Evolutionary conservation across 169 alveolate genomes (phyloP), one percentile per base, ranked within the genome.

Genomic region (Babesia ovata): DNA sequence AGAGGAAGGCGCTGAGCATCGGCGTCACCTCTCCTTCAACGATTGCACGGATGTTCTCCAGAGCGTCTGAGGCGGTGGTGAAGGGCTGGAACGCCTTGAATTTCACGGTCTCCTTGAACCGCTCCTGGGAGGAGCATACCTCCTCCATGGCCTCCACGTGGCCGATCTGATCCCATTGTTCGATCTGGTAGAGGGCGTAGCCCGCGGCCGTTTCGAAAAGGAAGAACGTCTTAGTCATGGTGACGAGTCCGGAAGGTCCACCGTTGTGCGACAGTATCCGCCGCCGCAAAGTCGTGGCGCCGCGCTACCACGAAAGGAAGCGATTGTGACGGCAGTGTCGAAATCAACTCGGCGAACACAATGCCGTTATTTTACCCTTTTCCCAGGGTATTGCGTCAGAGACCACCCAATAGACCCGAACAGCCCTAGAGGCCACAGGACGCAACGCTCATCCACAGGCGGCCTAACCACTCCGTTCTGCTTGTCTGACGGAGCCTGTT

Each of bases 161-260:
- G 42, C 95, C 97, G 14, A 95, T 91, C 86, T 95, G 97, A 48
- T 96, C 98, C 92, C 94, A 93, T 28, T 95, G 93, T 70, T 93
- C 92, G 22, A 93, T 91, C 74, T 88, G 92, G 84, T 94, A 94
- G 45, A 96, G 92, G 50, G 96, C 94, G 72, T 96, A 96, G 36
- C 99, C 99, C 21, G 97, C 93, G 46, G 99, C 97, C 59, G 97
- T 92, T 72, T 96, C 99, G 85, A 90, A 95, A 56, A 96, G 85
- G 33, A 95, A 63, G 61, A 44, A 79, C 19, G 87, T 79, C 42
- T 62, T 62, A 10, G 75, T 57, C 87, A 79, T 79, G 39, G 61
- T 62, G 39, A 2, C 39, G 39, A 33, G 39, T 6, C 6, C 39
- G 39, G 39, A 33, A 33, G 39, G 39, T 33, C 39, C 39, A 6